Conservation (phyloP, 2,329 filamentous ascomycete genomes). For the Penicillium rolfsii region DNA sequence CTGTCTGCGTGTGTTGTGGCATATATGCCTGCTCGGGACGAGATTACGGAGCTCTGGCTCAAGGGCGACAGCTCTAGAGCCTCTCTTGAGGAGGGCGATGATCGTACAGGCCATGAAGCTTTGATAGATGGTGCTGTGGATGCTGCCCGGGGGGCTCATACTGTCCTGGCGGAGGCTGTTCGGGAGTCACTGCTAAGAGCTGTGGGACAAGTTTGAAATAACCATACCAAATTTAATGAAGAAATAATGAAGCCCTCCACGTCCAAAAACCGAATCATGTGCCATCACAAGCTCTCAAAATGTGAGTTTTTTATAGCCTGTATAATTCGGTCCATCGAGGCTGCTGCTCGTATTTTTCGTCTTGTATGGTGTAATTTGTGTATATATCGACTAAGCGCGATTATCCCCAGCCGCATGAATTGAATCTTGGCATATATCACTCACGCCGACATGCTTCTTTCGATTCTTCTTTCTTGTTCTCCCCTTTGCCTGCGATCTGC, state of each 20-base stretch:
- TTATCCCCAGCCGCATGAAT: neutral
- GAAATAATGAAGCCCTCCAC: constrained; percentile 22
- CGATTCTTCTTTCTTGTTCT: neutral
- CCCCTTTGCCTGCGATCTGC: neutral
- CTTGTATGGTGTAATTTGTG: neutral
- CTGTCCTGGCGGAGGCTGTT: constrained; percentile 64
- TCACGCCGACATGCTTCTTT: neutral
- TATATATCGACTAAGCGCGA: neutral
- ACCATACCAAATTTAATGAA: constrained; percentile 23
- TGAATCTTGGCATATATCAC: neutral
- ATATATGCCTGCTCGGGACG: constrained; percentile 83
- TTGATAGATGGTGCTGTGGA: constrained; percentile 67
- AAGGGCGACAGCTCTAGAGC: constrained; percentile 66
- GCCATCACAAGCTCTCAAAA: neutral
- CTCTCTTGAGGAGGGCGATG: constrained; percentile 37
- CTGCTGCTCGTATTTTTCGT: neutral
- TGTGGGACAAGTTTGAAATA: constrained; percentile 28
- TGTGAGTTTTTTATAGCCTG: neutral
- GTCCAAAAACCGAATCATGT: neutral
- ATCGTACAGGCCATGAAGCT: constrained; percentile 50
- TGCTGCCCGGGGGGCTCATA: constrained; percentile 62
- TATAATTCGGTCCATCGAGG: neutral
- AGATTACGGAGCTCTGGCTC: constrained; percentile 93
- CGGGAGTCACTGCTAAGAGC: constrained; percentile 58
- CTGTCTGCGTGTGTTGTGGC: constrained; percentile 85